Evolutionary conservation across 2,329 filamentous ascomycete species (phyloP).

Genomic region (Colletotrichum abscissum): DNA sequence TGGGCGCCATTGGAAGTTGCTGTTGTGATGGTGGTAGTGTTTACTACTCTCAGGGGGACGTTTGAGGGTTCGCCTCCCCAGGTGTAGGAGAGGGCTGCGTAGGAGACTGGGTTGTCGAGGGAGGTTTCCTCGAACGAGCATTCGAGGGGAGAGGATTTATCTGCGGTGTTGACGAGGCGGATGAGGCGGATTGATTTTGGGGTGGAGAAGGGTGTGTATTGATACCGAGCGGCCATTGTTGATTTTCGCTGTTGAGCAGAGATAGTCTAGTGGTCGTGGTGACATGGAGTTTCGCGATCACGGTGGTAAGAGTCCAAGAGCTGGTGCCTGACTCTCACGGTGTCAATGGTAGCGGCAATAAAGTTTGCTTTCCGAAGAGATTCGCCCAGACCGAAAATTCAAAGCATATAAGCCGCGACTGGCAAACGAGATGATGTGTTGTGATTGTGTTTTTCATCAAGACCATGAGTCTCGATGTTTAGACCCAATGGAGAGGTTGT

Average conservation of each 20-base stretch:
- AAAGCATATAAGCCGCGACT: background rate
- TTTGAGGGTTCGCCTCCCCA: background rate
- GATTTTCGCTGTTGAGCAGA: fast-evolving
- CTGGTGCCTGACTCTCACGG: background rate
- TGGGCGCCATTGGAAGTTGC: too few relatives aligned
- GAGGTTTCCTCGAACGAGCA: background rate
- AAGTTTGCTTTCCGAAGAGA: too few relatives aligned
- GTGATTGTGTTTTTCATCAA: too few relatives aligned
- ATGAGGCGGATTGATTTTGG: background rate
- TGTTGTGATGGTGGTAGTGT: background rate
- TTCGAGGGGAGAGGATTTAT: background rate
- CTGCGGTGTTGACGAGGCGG: background rate
- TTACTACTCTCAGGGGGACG: background rate
- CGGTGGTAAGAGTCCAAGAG: too few relatives aligned
- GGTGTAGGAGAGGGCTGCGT: background rate
- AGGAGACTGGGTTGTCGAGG: background rate
- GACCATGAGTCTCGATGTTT: too few relatives aligned
- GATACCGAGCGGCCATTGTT: background rate
- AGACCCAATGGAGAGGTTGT: background rate
- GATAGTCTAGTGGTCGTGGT: background rate
- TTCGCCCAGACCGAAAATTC: too few relatives aligned
- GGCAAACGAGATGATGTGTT: too few relatives aligned
- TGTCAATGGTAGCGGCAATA: background rate
- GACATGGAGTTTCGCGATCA: too few relatives aligned
- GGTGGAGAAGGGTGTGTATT: background rate